A percentile compares a stretch with the other conserved stretches of the same genome.
Conservation (phyloP, 257 asterid species). For the Lantana camara region DNA sequence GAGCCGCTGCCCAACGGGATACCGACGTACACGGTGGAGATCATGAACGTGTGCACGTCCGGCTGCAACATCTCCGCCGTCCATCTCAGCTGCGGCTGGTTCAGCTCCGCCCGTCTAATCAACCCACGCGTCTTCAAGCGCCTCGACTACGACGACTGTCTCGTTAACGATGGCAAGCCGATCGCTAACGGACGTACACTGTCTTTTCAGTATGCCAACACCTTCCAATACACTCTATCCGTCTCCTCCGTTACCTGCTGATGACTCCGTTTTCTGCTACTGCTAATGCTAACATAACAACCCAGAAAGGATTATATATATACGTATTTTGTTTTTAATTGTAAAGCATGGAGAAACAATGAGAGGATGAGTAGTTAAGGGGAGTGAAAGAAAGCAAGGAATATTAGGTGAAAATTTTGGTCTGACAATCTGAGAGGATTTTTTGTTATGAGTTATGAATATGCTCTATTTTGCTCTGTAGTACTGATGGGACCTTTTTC, state of each 20-base stretch:
- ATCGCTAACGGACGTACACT: constrained; percentile 59
- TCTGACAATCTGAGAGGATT: no score
- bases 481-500: neutral
- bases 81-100: constrained; percentile 88
- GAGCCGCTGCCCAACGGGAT: constrained; percentile 83
- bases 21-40: constrained; percentile 88
- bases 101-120: constrained; percentile 85
- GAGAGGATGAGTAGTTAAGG: neutral
- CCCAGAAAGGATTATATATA: neutral
- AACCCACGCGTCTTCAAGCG: constrained; percentile 81
- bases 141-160: constrained; percentile 63
- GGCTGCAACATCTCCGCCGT: constrained; percentile 68
- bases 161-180: constrained; percentile 78
- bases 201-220: constrained; percentile 82
- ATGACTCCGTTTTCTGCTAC: neutral
- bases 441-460: no score
- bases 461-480: neutral
- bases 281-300: neutral
- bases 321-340: neutral
- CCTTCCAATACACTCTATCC: constrained; percentile 64
- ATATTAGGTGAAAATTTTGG: neutral
- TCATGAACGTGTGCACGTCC: constrained; percentile 63
- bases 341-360: neutral
- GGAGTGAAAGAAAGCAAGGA: neutral
- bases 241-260: constrained; percentile 72